Evolutionary conservation across 345 rosid species (phyloP).

Genomic region (Moringa oleifera): DNA sequence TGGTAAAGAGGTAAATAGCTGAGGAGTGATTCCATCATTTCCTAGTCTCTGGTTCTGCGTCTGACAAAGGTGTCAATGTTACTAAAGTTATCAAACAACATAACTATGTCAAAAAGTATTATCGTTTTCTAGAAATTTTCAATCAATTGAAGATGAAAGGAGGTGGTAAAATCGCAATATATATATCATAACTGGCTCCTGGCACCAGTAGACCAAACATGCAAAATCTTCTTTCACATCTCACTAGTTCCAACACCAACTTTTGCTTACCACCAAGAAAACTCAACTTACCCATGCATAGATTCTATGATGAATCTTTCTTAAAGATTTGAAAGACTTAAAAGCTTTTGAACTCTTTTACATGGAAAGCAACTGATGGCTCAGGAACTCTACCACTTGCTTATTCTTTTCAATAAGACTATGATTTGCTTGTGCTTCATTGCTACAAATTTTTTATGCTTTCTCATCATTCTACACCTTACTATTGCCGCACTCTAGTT

Average conservation of each 20-base stretch:
- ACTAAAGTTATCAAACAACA: constrained; percentile 2
- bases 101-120: not conserved
- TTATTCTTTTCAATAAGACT: too few species aligned
- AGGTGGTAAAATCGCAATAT: too few species aligned
- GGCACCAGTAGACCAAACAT: not conserved
- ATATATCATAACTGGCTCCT: not conserved
- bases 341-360: not conserved
- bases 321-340: not conserved
- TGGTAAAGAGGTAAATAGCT: constrained; percentile 39
- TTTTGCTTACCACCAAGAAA: too few species aligned
- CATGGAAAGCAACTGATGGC: not conserved
- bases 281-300: too few species aligned
- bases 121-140: not conserved
- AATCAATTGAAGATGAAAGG: not conserved
- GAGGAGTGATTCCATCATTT: constrained; percentile 29
- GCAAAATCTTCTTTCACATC: not conserved
- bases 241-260: too few species aligned
- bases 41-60: constrained; percentile 21
- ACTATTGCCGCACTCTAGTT: too few species aligned
- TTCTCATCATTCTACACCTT: too few species aligned
- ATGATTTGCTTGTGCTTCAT: too few species aligned
- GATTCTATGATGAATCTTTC: too few species aligned
- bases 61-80: constrained; percentile 11
- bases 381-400: not conserved
- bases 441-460: too few species aligned